Evolutionary conservation across 2,329 filamentous ascomycete species (phyloP).

Genomic region (Niveomyces coronatus): DNA sequence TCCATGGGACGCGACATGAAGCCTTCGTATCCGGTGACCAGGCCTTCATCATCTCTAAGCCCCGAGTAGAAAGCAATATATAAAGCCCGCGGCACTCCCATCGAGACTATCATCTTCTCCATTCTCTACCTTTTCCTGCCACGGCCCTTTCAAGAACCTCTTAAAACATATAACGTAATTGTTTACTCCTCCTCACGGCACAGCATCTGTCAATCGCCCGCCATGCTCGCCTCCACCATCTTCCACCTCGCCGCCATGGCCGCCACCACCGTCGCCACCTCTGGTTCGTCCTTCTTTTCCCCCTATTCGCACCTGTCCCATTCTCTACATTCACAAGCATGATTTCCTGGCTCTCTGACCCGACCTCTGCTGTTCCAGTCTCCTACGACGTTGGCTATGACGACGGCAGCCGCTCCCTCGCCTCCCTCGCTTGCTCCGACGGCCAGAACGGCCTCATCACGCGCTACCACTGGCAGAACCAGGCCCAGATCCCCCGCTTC

Average conservation of each 20-base stretch:
- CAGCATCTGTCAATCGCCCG: constrained; percentile 17
- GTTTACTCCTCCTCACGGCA: no score
- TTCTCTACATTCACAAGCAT: neutral
- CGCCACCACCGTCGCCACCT: constrained; percentile 26
- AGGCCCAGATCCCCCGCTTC: constrained; percentile 40
- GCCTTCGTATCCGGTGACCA: neutral
- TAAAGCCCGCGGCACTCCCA: neutral
- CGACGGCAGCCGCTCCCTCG: constrained; percentile 42
- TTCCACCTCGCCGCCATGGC: constrained; percentile 28
- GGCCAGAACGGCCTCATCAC: constrained; percentile 56
- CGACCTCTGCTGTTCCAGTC: constrained; percentile 30
- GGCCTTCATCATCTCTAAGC: neutral
- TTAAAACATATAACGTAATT: no score
- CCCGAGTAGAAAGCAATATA: neutral
- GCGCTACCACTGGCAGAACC: constrained; percentile 47
- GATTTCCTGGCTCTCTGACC: neutral
- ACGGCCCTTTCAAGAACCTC: no score
- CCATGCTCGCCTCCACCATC: constrained; percentile 34
- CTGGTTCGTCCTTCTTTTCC: constrained; percentile 17
- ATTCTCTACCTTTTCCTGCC: no score
- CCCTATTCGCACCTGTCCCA: neutral
- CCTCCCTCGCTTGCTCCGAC: constrained; percentile 54
- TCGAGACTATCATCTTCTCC: neutral
- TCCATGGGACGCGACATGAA: neutral
- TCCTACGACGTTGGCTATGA: constrained; percentile 68